A percentile compares a stretch with the other conserved stretches of the same genome.
Conservation (phyloP, 371 early-diverging fungal species). For the Coemansia sp. region DNA sequence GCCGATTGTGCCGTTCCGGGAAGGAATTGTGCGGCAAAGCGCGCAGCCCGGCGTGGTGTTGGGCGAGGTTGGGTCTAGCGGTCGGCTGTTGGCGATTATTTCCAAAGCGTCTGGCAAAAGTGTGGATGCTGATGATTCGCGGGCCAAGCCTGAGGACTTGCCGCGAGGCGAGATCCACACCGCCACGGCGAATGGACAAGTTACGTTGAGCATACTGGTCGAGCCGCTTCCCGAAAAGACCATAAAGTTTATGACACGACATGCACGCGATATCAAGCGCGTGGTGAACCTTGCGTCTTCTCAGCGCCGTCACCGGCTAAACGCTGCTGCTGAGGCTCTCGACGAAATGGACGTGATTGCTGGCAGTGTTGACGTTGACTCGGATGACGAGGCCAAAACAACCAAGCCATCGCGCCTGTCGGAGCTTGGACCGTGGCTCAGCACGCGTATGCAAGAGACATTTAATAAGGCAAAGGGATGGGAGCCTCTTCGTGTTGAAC, state of each 20-base stretch:
- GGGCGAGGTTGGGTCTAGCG: slow-evolving; percentile 35
- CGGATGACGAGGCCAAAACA: slow-evolving; percentile 16
- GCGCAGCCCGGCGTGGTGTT: slow-evolving; percentile 39
- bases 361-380: slow-evolving; percentile 12
- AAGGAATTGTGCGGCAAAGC: slow-evolving; percentile 70
- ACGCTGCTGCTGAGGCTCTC: slow-evolving; percentile 34
- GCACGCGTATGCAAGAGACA: slow-evolving; percentile 16
- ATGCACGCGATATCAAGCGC: slow-evolving; percentile 63
- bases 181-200: slow-evolving; percentile 67
- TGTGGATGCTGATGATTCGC: slow-evolving; percentile 6
- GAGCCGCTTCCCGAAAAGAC: slow-evolving; percentile 78
- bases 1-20: slow-evolving; percentile 97
- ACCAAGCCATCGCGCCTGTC: slow-evolving; percentile 52
- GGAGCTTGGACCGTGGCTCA: slow-evolving; percentile 46
- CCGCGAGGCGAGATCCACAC: slow-evolving; percentile 70
- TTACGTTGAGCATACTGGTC: slow-evolving; percentile 70
- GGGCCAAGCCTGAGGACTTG: slow-evolving; percentile 29
- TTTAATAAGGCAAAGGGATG: slow-evolving; percentile 52
- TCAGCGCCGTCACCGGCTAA: slow-evolving; percentile 23
- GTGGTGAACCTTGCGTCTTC: slow-evolving; percentile 56
- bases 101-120: slow-evolving; percentile 4
- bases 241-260: slow-evolving; percentile 59
- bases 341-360: slow-evolving; percentile 10
- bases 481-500: slow-evolving; percentile 57
- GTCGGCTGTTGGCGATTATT: slow-evolving; percentile 38